Percentiles rank a stretch among this genome's conserved stretches.
Evolutionary conservation across 2,329 filamentous ascomycete species (phyloP).

Genomic region (Fusarium sp.): DNA sequence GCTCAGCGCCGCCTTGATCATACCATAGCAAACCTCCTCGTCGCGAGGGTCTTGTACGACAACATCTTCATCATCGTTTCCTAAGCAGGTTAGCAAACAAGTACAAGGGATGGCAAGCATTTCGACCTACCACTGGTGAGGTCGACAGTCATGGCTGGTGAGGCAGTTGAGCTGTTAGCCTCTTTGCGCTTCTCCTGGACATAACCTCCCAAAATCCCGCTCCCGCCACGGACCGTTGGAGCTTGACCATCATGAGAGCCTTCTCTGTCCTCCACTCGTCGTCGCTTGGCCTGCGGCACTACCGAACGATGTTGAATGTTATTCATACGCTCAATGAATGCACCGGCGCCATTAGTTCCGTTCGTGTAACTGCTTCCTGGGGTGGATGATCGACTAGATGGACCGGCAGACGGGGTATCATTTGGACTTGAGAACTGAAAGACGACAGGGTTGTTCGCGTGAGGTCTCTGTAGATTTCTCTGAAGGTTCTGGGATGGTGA

Average conservation of each 20-base stretch:
- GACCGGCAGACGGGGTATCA: slow-evolving; percentile 49
- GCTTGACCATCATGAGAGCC: slow-evolving; percentile 54
- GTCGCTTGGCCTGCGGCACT: slow-evolving; percentile 72
- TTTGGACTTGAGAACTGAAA: slow-evolving; percentile 58
- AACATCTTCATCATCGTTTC: slow-evolving; percentile 67
- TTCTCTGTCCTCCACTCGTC: slow-evolving; percentile 66
- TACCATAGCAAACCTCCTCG: slow-evolving; percentile 85
- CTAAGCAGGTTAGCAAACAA: slow-evolving; percentile 28
- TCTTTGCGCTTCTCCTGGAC: slow-evolving; percentile 70
- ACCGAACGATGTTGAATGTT: slow-evolving; percentile 75
- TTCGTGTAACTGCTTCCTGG: slow-evolving; percentile 43
- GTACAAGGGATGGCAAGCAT: slow-evolving; percentile 21
- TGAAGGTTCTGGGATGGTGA: slow-evolving; percentile 35
- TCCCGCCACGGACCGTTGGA: slow-evolving; percentile 54
- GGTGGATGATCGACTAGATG: slow-evolving; percentile 50
- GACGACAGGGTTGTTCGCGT: slow-evolving; percentile 50
- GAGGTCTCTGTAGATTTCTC: slow-evolving; percentile 39
- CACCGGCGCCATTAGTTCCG: slow-evolving; percentile 59
- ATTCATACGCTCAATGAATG: slow-evolving; percentile 81
- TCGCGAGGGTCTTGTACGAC: slow-evolving; percentile 70
- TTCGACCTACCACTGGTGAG: slow-evolving; percentile 62
- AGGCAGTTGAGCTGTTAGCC: slow-evolving; percentile 44
- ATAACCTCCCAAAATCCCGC: slow-evolving; percentile 73
- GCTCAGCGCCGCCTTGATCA: slow-evolving; percentile 76
- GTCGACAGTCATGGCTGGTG: slow-evolving; percentile 64